Evolutionary conservation across 192 early-diverging fungal species (phyloP).

Genomic region (Coemansia sp.): DNA sequence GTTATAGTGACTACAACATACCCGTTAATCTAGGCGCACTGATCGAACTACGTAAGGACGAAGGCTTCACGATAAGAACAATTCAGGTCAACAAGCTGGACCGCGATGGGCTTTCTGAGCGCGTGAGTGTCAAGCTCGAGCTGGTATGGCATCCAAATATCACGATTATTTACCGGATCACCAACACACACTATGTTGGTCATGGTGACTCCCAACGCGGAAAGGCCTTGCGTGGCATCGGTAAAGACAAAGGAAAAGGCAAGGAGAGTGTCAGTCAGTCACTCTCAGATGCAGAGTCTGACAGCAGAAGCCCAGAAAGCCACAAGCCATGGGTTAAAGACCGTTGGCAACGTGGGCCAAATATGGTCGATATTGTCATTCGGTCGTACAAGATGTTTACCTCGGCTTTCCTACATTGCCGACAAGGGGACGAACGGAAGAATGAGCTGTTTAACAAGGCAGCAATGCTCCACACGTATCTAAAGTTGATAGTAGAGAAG

Average conservation of each 20-base stretch:
- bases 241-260: not conserved
- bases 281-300: not conserved
- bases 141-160: slow-evolving; percentile 75
- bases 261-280: not conserved
- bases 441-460: slow-evolving; percentile 39
- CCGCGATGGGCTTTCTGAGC: slow-evolving; percentile 42
- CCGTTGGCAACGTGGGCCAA: slow-evolving; percentile 44
- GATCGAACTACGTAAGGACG: slow-evolving; percentile 64
- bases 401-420: slow-evolving; percentile 28
- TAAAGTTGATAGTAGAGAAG: slow-evolving; percentile 42
- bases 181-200: slow-evolving; percentile 32
- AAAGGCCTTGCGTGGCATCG: not conserved
- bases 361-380: slow-evolving; percentile 51
- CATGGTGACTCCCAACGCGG: slow-evolving; percentile 1
- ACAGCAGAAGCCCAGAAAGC: not conserved
- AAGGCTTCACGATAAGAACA: slow-evolving; percentile 67
- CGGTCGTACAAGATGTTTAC: slow-evolving; percentile 51
- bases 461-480: slow-evolving; percentile 32
- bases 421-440: slow-evolving; percentile 18
- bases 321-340: slow-evolving; percentile 8
- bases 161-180: slow-evolving; percentile 71
- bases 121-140: slow-evolving; percentile 64
- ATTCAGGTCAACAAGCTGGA: slow-evolving; percentile 54
- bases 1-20: slow-evolving; percentile 66
- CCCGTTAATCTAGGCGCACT: slow-evolving; percentile 60